Conservation (phyloP, 805 yeast species). For the Saturnispora saitoi region DNA sequence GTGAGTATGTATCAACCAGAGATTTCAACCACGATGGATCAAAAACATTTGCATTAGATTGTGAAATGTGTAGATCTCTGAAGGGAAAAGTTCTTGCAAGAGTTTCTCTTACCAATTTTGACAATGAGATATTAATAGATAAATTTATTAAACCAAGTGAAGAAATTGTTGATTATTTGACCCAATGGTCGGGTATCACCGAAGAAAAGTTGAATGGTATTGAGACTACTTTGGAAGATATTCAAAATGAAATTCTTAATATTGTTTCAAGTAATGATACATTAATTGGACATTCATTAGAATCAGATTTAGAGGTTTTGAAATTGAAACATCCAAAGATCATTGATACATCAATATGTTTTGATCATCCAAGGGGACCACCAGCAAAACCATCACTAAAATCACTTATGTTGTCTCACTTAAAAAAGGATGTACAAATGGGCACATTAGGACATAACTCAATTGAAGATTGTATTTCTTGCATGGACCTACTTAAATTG, state of each 20-base stretch:
- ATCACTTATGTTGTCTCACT: constrained; percentile 51
- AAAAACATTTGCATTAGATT: constrained; percentile 73
- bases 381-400: constrained; percentile 73
- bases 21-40: constrained; percentile 49
- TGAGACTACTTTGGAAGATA: constrained; percentile 55
- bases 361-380: constrained; percentile 75
- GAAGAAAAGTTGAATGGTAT: constrained; percentile 53
- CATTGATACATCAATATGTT: constrained; percentile 73
- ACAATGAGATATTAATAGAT: constrained; percentile 55
- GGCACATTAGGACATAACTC: constrained; percentile 74
- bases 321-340: constrained; percentile 62
- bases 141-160: constrained; percentile 70
- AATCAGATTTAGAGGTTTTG: constrained; percentile 69
- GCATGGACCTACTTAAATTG: constrained; percentile 65
- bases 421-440: constrained; percentile 55
- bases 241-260: constrained; percentile 47
- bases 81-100: constrained; percentile 65
- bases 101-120: constrained; percentile 62
- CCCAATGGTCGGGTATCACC: constrained; percentile 83
- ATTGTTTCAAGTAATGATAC: constrained; percentile 51
- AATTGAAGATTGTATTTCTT: constrained; percentile 73
- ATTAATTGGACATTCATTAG: constrained; percentile 83
- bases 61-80: constrained; percentile 80
- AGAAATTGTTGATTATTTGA: constrained; percentile 70
- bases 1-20: constrained; percentile 46